Evolutionary conservation across 2,329 filamentous ascomycete genomes (phyloP), one percentile per base, ranked within the genome.

Genomic region (Fusarium palustre): DNA sequence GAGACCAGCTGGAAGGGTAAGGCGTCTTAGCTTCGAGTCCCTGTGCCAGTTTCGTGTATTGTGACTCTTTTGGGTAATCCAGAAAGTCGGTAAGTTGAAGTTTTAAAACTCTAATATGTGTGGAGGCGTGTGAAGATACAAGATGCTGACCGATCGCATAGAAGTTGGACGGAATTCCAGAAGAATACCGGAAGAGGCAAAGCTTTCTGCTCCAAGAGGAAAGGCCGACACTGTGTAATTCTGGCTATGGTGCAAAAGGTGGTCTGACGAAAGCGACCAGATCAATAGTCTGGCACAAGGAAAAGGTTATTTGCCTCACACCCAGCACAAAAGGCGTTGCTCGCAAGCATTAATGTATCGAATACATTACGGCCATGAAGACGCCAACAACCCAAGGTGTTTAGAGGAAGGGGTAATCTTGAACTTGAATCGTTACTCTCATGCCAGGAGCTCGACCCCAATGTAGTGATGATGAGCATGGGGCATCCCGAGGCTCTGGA

Each of bases 181-280:
- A 74, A 75, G 41, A 62, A 24, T 74, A 59, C 72, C 72, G 48
- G 43, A 74, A 69, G 46, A 49, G 71, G 72, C 31, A 66, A 55
- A 41, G 43, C 28, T 38, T 18, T 12, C 24, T 43, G 22, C 42
- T 56, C 38, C 11, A 58, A 56, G 34, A 38, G 60, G 62, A 60
- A 66, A 58, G 57, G 64, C 54, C 33, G 15, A 31, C 22, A 45
- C 57, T 31, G 30, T 33, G 28, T 59, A 28, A 34, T 20, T 42
- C 38, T 36, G 15, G 65, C 39, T 28, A 47, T 55, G 56, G 58
- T 33, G 46, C 38, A 61, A 55, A 62, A 49, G 46, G 42, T 16
- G 38, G n/a, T 43, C 46, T 57, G 59, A 38, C 58, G 55, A 53
- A 36, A 48, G 36, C 55, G 34, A 63, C 39, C 20, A 54, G 34